A percentile compares a stretch with the other conserved stretches of the same genome.
phyloP scores from a whole-genome alignment of 108 stramenopile genomes.

The Stephanodiscus triporus region DNA sequence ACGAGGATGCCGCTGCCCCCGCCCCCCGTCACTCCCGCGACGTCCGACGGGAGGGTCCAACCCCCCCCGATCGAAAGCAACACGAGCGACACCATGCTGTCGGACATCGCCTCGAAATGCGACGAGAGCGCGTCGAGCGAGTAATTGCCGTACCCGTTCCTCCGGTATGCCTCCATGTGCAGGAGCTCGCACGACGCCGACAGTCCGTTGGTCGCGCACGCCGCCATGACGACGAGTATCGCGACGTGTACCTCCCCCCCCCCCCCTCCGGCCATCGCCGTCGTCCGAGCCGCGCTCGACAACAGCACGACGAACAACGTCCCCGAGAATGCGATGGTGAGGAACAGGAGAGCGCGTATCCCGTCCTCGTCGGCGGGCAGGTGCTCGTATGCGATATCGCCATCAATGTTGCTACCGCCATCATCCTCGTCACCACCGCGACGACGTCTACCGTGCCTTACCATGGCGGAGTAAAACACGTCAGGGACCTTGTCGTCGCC shows the following conservation, averaged over 20 bases:
- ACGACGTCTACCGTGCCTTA: neutral
- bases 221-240: slow-evolving; percentile 66
- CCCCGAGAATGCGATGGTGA: slow-evolving; percentile 58
- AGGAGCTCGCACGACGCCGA: slow-evolving; percentile 69
- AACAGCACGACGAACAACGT: slow-evolving; percentile 46
- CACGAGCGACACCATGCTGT: slow-evolving; percentile 74
- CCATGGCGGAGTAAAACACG: slow-evolving; percentile 36
- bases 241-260: slow-evolving; percentile 74
- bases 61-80: slow-evolving; percentile 75
- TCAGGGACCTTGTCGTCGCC: slow-evolving; percentile 64
- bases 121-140: slow-evolving; percentile 68
- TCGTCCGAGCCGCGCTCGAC: slow-evolving; percentile 40
- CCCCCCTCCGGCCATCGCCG: slow-evolving; percentile 4
- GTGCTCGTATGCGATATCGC: slow-evolving; percentile 48
- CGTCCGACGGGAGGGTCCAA: slow-evolving; percentile 86
- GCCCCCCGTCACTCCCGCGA: slow-evolving; percentile 50
- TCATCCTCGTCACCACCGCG: neutral
- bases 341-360: slow-evolving; percentile 54
- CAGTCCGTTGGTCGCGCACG: slow-evolving; percentile 60
- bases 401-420: neutral
- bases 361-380: slow-evolving; percentile 80
- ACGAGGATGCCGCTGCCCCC: slow-evolving; percentile 41
- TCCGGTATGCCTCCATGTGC: slow-evolving; percentile 62
- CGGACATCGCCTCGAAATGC: slow-evolving; percentile 82
- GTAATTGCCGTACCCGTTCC: slow-evolving; percentile 77